These are phyloP conservation scores for Bremia lactucae DNA, from an alignment of 352 stramenopile species.

Conservation along the genomic window DNA sequence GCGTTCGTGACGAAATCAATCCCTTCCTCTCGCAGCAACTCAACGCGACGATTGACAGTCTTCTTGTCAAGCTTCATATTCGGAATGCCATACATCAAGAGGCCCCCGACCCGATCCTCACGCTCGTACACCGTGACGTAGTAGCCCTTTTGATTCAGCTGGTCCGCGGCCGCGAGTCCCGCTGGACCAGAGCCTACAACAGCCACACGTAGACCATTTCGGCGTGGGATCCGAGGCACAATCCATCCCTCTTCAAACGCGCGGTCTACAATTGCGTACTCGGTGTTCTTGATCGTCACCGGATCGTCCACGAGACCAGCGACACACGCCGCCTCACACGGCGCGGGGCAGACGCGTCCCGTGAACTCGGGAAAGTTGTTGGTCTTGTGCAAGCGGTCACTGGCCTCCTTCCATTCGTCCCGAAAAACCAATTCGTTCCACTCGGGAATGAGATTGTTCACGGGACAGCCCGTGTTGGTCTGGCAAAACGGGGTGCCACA, in stretches of 20 bases:
- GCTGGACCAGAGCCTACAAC: constrained; percentile 91
- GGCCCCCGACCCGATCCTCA: constrained; percentile 90
- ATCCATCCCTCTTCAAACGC: constrained; percentile 94
- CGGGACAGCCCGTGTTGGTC: constrained; percentile 94
- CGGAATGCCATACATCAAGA: constrained; percentile 98
- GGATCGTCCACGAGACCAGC: constrained; percentile 92
- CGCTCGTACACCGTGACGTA: constrained; percentile 95
- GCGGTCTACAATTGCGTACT: constrained; percentile 97
- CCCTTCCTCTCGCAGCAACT: constrained; percentile 91
- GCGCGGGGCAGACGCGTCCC: constrained; percentile 93
- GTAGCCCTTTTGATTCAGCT: constrained; percentile 97
- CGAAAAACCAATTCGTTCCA: constrained; percentile 98
- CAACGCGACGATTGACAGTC: constrained; percentile 90
- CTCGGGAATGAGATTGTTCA: constrained; percentile 98
- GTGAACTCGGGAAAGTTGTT: constrained; percentile 99
- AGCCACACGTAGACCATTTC: constrained; percentile 92
- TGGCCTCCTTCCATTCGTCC: constrained; percentile 93
- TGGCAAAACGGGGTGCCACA: constrained; percentile 98
- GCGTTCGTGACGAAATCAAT: constrained; percentile 96
- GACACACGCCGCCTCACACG: constrained; percentile 94
- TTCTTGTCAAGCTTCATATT: constrained; percentile 99
- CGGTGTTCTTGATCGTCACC: constrained; percentile 98
- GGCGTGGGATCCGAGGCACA: constrained; percentile 85
- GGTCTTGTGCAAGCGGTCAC: constrained; percentile 93
- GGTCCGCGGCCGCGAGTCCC: constrained; percentile 90